Base-by-base conservation (phyloP, 2,329 filamentous ascomycete genomes). In the Keithomyces neogunnii region DNA sequence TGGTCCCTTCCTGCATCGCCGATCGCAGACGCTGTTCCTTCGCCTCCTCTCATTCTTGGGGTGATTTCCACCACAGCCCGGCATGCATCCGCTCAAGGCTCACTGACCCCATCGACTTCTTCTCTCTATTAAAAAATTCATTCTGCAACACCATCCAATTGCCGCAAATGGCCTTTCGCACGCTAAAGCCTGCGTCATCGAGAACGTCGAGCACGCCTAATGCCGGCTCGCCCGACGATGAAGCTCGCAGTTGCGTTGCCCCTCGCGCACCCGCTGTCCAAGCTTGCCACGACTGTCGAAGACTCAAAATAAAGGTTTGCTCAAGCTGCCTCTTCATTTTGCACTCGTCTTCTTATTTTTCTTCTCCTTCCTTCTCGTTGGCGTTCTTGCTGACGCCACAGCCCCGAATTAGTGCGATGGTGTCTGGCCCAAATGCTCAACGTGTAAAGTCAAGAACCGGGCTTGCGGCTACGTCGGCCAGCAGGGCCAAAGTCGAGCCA, bases 381-480 rank as follows among this genome's bases (percentile, higher is more conserved):
- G 3, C 13, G 8, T 26, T 26, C 6, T 30, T 44, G 40, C 40
- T 44, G 13, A 44, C 28, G 13, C 38, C 19, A 9, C n/a, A 5
- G 28, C 11, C 8, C 6, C 26, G 5, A 30, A 7, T 10, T 19
- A 50, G 48, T 50, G 48, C 31, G 48, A 50, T 29, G 48, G 48
- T 19, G 19, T 35, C 19, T 28, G 48, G 38, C 48, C 48, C 13
- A 50, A 33, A 38, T 50, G 48, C 19, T 28, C 32, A 10, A 43
- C 48, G 11, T 50, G 48, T 36, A 32, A 32, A 3, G 10, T n/a
- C 39, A 45, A 44, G 30, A 38, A 36, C 11, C 48, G 48, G 26
- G 13, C 19, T 11, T 50, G 48, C 11, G 39, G 48, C 31, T 50
- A 50, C 31, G 48, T 44, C 29, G 40, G 44, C 11, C 39, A 38